Conservation (phyloP, 345 rosid genomes). For the Hevea brasiliensis region DNA sequence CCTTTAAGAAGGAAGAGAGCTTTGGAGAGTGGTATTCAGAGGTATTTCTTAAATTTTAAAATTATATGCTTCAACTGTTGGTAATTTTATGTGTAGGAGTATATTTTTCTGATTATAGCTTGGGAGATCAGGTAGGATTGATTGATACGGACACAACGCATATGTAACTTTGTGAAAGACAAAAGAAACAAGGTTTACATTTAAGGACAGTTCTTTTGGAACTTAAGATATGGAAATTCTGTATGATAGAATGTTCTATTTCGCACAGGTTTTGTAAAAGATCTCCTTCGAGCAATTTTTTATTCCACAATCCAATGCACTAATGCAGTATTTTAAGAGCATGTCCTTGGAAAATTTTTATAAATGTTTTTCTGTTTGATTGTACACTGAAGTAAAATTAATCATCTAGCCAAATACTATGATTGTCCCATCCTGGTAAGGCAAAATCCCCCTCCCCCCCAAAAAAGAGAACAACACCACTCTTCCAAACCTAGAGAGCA, state of each 20-base stretch:
- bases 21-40: constrained; percentile 98
- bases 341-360: too few relatives aligned
- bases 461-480: too few relatives aligned
- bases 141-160: background rate
- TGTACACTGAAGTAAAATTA: too few relatives aligned
- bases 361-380: too few relatives aligned
- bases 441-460: too few relatives aligned
- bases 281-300: too few relatives aligned
- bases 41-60: constrained; percentile 39
- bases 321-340: too few relatives aligned
- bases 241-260: background rate
- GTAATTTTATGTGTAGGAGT: background rate
- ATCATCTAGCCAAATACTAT: too few relatives aligned
- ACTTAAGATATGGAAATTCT: background rate
- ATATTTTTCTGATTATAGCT: background rate
- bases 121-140: background rate
- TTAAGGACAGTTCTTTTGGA: background rate
- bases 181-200: background rate
- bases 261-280: too few relatives aligned
- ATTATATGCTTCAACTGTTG: background rate
- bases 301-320: too few relatives aligned
- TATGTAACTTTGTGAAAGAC: background rate
- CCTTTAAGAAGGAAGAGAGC: constrained; percentile 76
- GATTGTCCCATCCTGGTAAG: too few relatives aligned
- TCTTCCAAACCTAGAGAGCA: too few relatives aligned